phyloP scores from a whole-genome alignment of 768 basidiomycete genomes.

The Termitomyces sp. region DNA sequence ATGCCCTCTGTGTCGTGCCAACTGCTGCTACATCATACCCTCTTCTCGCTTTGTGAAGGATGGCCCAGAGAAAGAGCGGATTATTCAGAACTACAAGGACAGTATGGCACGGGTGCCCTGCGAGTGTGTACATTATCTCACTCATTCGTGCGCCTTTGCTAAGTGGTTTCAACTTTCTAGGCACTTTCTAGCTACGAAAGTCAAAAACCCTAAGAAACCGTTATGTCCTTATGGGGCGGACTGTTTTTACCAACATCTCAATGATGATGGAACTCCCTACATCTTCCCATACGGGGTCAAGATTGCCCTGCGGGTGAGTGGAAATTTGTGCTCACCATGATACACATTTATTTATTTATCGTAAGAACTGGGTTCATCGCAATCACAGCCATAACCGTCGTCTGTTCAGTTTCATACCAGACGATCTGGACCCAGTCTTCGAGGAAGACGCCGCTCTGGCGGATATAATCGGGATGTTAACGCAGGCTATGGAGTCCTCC shows the following conservation, averaged over 20 bases:
- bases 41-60: slow-evolving; percentile 65
- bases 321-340: background rate
- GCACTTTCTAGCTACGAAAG: slow-evolving; percentile 56
- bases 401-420: background rate
- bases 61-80: slow-evolving; percentile 46
- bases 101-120: slow-evolving; percentile 74
- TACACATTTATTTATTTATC: background rate
- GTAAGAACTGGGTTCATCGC: background rate
- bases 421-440: background rate
- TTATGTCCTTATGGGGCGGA: slow-evolving; percentile 78
- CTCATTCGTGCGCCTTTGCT: background rate
- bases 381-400: background rate
- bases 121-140: slow-evolving; percentile 38
- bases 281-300: slow-evolving; percentile 54
- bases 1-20: slow-evolving; percentile 73
- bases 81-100: slow-evolving; percentile 57
- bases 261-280: slow-evolving; percentile 60
- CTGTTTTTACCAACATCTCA: slow-evolving; percentile 75
- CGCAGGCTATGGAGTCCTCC: slow-evolving; percentile 9
- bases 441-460: slow-evolving; percentile 1
- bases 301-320: slow-evolving; percentile 47
- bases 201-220: slow-evolving; percentile 34
- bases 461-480: slow-evolving; percentile 14
- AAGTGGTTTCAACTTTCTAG: slow-evolving; percentile 33
- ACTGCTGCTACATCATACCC: slow-evolving; percentile 68